Percentiles rank a stretch among this genome's conserved stretches.
Evolutionary conservation across 371 early-diverging fungal genomes (phyloP).

Genomic region (Actinomucor elegans): DNA sequence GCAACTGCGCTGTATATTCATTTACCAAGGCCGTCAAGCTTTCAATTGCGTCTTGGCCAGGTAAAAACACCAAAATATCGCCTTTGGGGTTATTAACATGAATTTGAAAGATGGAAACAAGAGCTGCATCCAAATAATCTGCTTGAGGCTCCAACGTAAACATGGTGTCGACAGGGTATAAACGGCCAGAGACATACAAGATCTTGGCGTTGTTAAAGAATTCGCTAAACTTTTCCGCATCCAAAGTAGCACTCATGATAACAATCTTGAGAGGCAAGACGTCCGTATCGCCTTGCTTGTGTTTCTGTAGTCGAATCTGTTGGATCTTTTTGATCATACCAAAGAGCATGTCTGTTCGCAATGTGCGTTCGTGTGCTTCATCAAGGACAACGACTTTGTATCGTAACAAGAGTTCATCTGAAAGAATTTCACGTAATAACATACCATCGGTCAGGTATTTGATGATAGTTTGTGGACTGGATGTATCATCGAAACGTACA

Average conservation of each 20-base stretch:
- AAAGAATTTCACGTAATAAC: slow-evolving; percentile 90
- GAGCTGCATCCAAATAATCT: slow-evolving; percentile 91
- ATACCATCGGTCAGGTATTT: slow-evolving; percentile 99
- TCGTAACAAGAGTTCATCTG: slow-evolving; percentile 72
- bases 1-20: slow-evolving; percentile 56
- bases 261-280: slow-evolving; percentile 80
- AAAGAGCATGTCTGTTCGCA: slow-evolving; percentile 96
- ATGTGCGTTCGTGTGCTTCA: slow-evolving; percentile 98
- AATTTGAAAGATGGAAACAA: slow-evolving; percentile 85
- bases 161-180: slow-evolving; percentile 85
- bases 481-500: slow-evolving; percentile 94
- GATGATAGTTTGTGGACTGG: slow-evolving; percentile 81
- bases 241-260: slow-evolving; percentile 97
- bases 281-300: slow-evolving; percentile 35
- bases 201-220: slow-evolving; percentile 90
- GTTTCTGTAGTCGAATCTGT: slow-evolving; percentile 57
- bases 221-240: slow-evolving; percentile 87
- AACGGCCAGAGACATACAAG: slow-evolving; percentile 80
- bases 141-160: slow-evolving; percentile 76
- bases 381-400: slow-evolving; percentile 95
- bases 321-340: slow-evolving; percentile 91
- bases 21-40: slow-evolving; percentile 76
- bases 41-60: slow-evolving; percentile 93
- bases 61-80: slow-evolving; percentile 91
- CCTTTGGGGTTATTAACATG: slow-evolving; percentile 85